A percentile compares a stretch with the other conserved stretches of the same genome.
Evolutionary conservation across 176 grass and related monocot species (phyloP).

Genomic region (Phoenix roebelenii): DNA sequence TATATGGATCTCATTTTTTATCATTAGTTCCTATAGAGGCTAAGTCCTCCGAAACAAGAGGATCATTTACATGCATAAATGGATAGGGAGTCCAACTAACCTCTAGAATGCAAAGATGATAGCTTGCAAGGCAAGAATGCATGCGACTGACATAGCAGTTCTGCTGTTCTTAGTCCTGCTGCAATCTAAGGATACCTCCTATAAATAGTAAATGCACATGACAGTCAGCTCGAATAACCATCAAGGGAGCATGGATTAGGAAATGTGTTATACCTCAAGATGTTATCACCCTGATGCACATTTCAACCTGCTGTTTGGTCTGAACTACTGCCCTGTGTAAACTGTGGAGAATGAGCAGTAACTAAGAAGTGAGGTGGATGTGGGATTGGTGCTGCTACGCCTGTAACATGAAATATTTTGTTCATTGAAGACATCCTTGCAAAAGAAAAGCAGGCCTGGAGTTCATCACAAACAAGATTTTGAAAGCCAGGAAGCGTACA

Average conservation of each 20-base stretch:
- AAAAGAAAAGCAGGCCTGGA: too few relatives aligned
- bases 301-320: conserved; percentile 84
- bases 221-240: conserved; percentile 2
- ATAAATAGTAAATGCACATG: conserved; percentile 8
- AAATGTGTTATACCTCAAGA: conserved; percentile 42
- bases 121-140: conserved; percentile 66
- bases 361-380: conserved; percentile 56
- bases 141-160: conserved; percentile 45
- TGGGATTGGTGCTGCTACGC: conserved; percentile 43
- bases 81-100: conserved; percentile 12
- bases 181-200: conserved; percentile 78
- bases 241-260: background rate
- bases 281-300: conserved; percentile 29
- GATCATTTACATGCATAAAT: background rate
- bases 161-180: conserved; percentile 72
- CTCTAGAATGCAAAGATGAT: conserved; percentile 89
- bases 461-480: too few relatives aligned
- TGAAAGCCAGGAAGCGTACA: too few relatives aligned
- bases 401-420: background rate
- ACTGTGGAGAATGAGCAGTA: conserved; percentile 58
- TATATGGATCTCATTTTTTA: too few relatives aligned
- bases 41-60: background rate
- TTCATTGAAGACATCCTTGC: too few relatives aligned
- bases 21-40: background rate
- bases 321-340: conserved; percentile 58